Evolutionary conservation across 805 yeast species (phyloP).

Genomic region (Metschnikowia similis): DNA sequence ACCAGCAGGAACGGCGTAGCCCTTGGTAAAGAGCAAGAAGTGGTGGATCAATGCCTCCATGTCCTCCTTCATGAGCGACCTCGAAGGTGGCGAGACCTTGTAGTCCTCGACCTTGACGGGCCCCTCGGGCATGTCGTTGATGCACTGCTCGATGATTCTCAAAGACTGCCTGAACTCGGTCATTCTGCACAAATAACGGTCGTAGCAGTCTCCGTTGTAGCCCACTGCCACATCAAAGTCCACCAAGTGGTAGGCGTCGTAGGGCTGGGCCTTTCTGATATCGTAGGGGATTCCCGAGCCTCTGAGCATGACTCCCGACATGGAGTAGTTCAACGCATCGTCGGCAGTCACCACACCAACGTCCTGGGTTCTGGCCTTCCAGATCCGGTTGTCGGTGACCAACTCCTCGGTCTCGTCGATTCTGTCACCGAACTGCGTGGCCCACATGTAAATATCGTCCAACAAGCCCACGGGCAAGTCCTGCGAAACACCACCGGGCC

Average conservation of each 20-base stretch:
- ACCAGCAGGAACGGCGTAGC: conserved; percentile 84
- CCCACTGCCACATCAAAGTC: conserved; percentile 89
- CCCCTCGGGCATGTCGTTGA: conserved; percentile 88
- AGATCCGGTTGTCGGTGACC: conserved; percentile 84
- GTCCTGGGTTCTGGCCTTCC: conserved; percentile 82
- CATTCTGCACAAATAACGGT: conserved; percentile 84
- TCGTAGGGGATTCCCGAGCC: conserved; percentile 89
- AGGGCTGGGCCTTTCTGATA: conserved; percentile 80
- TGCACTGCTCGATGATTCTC: conserved; percentile 85
- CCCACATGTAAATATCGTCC: conserved; percentile 94
- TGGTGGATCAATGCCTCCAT: conserved; percentile 92
- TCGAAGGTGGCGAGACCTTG: conserved; percentile 80
- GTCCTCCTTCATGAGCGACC: conserved; percentile 79
- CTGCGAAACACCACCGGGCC: conserved; percentile 91
- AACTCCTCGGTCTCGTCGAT: conserved; percentile 87
- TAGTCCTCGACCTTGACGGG: conserved; percentile 88
- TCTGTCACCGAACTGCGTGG: conserved; percentile 91
- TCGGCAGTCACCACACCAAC: conserved; percentile 81
- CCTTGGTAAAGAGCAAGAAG: conserved; percentile 82
- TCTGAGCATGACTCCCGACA: conserved; percentile 86
- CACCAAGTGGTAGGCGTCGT: conserved; percentile 82
- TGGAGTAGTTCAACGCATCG: conserved; percentile 76
- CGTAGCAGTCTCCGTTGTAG: conserved; percentile 84
- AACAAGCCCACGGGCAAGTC: conserved; percentile 82
- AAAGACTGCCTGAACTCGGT: conserved; percentile 88